Conservation (phyloP, 768 basidiomycete species). For the Phaffia tasmanica region DNA sequence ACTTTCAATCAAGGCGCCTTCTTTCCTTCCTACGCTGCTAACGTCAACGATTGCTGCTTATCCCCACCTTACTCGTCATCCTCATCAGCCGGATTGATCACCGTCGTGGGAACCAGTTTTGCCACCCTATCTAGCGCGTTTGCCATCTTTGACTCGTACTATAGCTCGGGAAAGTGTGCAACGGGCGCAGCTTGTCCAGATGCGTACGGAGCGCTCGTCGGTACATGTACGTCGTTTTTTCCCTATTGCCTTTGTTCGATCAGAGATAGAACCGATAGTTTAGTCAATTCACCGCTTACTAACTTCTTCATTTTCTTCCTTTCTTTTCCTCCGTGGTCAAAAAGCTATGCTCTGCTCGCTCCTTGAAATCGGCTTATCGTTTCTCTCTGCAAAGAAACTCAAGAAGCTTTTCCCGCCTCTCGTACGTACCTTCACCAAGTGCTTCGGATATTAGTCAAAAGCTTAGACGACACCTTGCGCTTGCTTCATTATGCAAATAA, state of each 20-base stretch:
- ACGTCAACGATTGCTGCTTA: constrained; percentile 30
- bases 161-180: constrained; percentile 65
- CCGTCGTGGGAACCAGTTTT: constrained; percentile 72
- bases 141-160: constrained; percentile 58
- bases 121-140: constrained; percentile 63
- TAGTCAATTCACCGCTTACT: constrained; percentile 10
- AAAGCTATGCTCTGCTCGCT: constrained; percentile 59
- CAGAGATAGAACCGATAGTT: not conserved
- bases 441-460: no score
- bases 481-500: no score
- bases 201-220: constrained; percentile 66
- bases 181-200: constrained; percentile 55
- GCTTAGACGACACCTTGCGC: no score
- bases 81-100: constrained; percentile 51
- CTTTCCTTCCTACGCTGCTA: constrained; percentile 41
- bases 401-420: constrained; percentile 69
- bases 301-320: constrained; percentile 45
- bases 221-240: constrained; percentile 38
- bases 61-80: not conserved
- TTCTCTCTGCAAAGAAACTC: constrained; percentile 46
- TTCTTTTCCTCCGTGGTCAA: no score
- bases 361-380: constrained; percentile 66
- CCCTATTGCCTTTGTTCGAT: not conserved
- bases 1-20: not conserved
- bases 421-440: constrained; percentile 36